phyloP scores from a whole-genome alignment of 164 flowering plant genomes.

The Euptelea pleiosperma region DNA sequence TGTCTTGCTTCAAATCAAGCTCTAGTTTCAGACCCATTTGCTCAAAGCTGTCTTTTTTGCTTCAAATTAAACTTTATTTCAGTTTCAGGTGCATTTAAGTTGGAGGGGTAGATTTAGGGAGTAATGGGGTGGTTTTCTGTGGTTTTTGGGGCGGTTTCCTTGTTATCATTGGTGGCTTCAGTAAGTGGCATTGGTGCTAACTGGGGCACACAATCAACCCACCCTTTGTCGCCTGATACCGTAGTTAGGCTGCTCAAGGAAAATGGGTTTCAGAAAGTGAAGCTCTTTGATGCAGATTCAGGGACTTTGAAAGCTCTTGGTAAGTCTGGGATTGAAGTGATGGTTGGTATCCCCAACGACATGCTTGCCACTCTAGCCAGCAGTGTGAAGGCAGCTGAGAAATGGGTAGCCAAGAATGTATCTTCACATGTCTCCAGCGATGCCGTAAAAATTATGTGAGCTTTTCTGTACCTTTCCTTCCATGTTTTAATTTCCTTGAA shows the following conservation, averaged over 20 bases:
- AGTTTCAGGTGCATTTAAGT: no score
- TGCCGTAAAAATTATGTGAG: conserved; percentile 68
- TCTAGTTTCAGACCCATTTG: neutral
- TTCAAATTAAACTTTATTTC: no score
- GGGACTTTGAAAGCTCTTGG: conserved; percentile 52
- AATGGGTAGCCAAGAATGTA: conserved; percentile 87
- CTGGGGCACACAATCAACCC: conserved; percentile 86
- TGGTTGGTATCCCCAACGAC: conserved; percentile 98
- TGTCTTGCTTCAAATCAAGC: neutral
- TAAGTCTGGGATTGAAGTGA: conserved; percentile 64
- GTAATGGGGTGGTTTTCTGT: conserved; percentile 24
- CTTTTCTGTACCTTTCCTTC: conserved; percentile 1
- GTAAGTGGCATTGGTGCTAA: conserved; percentile 74
- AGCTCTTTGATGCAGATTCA: conserved; percentile 90
- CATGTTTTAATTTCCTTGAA: neutral
- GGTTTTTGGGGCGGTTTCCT: conserved; percentile 12
- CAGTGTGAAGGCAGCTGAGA: conserved; percentile 76
- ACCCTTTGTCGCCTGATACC: conserved; percentile 53
- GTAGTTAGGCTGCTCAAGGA: conserved; percentile 67
- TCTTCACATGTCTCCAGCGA: conserved; percentile 43
- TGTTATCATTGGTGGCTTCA: conserved; percentile 18
- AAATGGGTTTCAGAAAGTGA: conserved; percentile 76
- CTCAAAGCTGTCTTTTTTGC: no score
- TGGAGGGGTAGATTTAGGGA: no score
- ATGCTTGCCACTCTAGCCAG: conserved; percentile 59